phyloP scores from a whole-genome alignment of 2,329 filamentous ascomycete species.

The Paracamarosporium sp. region DNA sequence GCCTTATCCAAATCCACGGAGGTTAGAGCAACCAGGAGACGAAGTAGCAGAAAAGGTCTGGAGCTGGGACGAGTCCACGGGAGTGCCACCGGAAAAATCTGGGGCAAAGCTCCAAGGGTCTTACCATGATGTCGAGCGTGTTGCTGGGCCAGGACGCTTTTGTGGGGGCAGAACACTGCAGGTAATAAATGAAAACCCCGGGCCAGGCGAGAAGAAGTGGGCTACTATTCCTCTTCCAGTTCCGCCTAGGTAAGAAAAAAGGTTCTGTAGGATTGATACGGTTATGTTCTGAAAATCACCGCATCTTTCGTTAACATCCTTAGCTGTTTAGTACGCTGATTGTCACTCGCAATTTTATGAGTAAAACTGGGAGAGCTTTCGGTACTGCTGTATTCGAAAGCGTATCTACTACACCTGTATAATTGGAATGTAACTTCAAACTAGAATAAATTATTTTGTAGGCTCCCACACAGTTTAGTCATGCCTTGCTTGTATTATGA shows the following conservation, averaged over 20 bases:
- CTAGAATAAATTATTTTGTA: no score
- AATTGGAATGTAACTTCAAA: no score
- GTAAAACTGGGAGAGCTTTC: no score
- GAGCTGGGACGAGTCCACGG: conserved; percentile 32
- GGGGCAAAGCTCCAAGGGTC: conserved; percentile 24
- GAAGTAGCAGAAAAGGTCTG: conserved; percentile 60
- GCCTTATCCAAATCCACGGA: conserved; percentile 66
- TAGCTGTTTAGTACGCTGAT: no score
- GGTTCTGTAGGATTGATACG: no score
- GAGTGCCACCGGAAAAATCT: neutral
- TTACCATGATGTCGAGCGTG: conserved; percentile 48
- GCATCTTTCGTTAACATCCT: no score
- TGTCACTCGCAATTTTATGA: no score
- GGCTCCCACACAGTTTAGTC: no score
- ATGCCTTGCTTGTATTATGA: no score
- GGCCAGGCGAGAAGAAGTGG: conserved; percentile 40
- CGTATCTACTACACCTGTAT: no score
- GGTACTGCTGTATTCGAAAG: no score
- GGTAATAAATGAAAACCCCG: conserved; percentile 47
- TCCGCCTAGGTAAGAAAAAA: neutral
- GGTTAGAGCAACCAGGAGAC: conserved; percentile 65
- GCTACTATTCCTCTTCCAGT: conserved; percentile 13
- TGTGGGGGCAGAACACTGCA: conserved; percentile 63
- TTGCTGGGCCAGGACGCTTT: conserved; percentile 60
- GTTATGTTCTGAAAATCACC: no score